These are phyloP conservation scores for Chaetomiaceae sp. DNA, from an alignment of 2,329 filamentous ascomycete species.

Conservation along the genomic window DNA sequence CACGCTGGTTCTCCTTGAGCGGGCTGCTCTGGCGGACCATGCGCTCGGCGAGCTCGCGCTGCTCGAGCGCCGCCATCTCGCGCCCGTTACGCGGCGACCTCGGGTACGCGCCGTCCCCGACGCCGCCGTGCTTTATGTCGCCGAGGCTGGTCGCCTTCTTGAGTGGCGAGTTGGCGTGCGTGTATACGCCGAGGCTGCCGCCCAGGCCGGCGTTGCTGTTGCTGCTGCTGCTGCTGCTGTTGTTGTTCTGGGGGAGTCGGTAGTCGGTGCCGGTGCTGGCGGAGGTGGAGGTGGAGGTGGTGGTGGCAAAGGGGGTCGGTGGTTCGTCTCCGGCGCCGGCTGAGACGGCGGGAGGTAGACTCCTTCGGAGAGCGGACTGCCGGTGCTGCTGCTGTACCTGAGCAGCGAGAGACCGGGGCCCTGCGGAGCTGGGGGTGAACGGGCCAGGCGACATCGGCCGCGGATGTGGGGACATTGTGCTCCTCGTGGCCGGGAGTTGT, in stretches of 20 bases:
- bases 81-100: constrained; percentile 54
- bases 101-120: constrained; percentile 32
- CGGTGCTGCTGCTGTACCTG: constrained; percentile 14
- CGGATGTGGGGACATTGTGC: constrained; percentile 31
- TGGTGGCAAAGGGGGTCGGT: constrained; percentile 13
- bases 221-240: too few species aligned
- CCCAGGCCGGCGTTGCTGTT: constrained; percentile 43
- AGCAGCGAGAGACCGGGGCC: constrained; percentile 10
- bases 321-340: neutral
- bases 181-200: constrained; percentile 73
- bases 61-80: constrained; percentile 55
- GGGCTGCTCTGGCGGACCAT: constrained; percentile 36
- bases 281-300: constrained; percentile 23
- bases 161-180: constrained; percentile 73
- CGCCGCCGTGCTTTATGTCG: too few species aligned
- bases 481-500: constrained; percentile 30
- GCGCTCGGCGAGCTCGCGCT: constrained; percentile 33
- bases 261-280: constrained; percentile 8
- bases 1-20: constrained; percentile 32
- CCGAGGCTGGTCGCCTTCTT: constrained; percentile 66
- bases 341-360: constrained; percentile 13
- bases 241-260: constrained; percentile 5
- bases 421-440: constrained; percentile 30
- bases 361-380: constrained; percentile 17
- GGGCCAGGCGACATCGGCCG: constrained; percentile 37